Conservation (phyloP, 176 grass and related monocot species). For the Alloteropsis semialata region DNA sequence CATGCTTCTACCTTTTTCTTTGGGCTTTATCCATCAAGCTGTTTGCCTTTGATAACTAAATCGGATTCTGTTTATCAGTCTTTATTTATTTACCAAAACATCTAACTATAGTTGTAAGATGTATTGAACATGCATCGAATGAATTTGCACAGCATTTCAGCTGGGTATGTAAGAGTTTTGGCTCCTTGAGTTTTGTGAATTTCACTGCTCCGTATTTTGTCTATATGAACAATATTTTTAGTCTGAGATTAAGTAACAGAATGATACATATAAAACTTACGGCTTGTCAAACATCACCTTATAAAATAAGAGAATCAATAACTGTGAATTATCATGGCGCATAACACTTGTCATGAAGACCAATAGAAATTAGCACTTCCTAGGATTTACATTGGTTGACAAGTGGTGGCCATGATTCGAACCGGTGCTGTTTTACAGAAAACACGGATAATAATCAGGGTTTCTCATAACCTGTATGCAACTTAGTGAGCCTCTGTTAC, state of each 20-base stretch:
- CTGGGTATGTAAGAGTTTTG: background rate
- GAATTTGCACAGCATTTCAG: background rate
- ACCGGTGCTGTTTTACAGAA: background rate
- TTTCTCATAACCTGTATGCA: background rate
- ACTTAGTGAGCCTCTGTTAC: background rate
- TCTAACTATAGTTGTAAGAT: background rate
- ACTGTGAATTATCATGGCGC: background rate
- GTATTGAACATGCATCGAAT: background rate
- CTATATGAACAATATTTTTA: background rate
- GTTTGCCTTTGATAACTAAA: background rate
- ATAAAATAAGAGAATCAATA: background rate
- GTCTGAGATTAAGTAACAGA: background rate
- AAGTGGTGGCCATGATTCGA: background rate
- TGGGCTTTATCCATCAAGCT: background rate
- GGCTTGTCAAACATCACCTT: background rate
- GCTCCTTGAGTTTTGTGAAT: background rate
- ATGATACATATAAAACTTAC: background rate
- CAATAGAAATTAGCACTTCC: background rate
- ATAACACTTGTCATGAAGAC: background rate
- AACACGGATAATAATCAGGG: background rate
- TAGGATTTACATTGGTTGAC: background rate
- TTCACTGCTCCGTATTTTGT: background rate
- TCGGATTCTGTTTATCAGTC: background rate
- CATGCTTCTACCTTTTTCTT: background rate
- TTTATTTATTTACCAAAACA: background rate